Evolutionary conservation across 2,329 filamentous ascomycete species (phyloP).

Genomic region (Diplocarpon mali): DNA sequence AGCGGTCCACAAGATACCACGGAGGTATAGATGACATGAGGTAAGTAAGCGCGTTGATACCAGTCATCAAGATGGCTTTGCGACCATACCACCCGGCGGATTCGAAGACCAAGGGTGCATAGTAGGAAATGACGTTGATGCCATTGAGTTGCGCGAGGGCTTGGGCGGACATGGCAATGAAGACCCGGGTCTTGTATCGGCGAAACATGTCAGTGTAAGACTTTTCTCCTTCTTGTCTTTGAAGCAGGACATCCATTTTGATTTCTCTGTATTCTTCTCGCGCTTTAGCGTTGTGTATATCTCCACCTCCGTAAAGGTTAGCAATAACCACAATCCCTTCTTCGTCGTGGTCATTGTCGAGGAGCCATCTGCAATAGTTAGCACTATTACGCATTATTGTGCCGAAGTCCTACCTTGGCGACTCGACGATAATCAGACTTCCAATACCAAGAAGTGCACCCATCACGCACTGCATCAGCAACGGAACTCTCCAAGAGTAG

Average conservation of each 20-base stretch:
- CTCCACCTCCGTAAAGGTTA: constrained; percentile 89
- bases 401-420: constrained; percentile 54
- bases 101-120: constrained; percentile 92
- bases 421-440: constrained; percentile 90
- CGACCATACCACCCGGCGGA: constrained; percentile 92
- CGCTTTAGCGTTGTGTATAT: constrained; percentile 86
- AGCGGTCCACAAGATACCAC: constrained; percentile 92
- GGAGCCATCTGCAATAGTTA: constrained; percentile 64
- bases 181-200: constrained; percentile 80
- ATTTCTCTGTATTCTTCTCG: constrained; percentile 96
- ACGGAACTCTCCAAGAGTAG: constrained; percentile 80
- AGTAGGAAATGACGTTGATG: constrained; percentile 99
- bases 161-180: constrained; percentile 98
- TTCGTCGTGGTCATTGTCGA: constrained; percentile 96
- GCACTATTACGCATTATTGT: constrained; percentile 1
- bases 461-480: constrained; percentile 93
- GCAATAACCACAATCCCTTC: constrained; percentile 98
- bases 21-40: constrained; percentile 86
- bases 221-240: constrained; percentile 89
- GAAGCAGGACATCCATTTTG: constrained; percentile 92
- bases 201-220: constrained; percentile 91
- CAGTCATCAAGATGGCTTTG: constrained; percentile 89
- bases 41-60: constrained; percentile 88
- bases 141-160: constrained; percentile 93
- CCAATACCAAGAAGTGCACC: constrained; percentile 74